These are phyloP conservation scores for Umbellularia californica DNA, from an alignment of 164 flowering plant genomes.

Conservation along the genomic window DNA sequence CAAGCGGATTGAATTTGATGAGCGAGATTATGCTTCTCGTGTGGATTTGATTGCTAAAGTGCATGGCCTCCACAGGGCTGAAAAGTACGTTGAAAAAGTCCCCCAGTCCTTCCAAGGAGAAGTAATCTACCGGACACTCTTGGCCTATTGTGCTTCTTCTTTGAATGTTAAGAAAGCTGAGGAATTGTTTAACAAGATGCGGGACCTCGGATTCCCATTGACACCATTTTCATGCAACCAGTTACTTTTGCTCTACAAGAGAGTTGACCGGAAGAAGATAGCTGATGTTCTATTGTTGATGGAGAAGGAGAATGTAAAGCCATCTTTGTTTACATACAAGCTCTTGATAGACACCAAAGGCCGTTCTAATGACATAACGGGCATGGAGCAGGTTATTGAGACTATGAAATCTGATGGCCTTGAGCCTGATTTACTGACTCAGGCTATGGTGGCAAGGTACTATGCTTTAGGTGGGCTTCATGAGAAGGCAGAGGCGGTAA, in stretches of 20 bases:
- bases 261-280: constrained; percentile 63
- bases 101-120: constrained; percentile 69
- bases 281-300: constrained; percentile 69
- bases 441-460: constrained; percentile 43
- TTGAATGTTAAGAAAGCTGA: constrained; percentile 56
- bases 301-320: constrained; percentile 81
- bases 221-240: constrained; percentile 70
- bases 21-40: constrained; percentile 73
- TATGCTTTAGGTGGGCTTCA: constrained; percentile 45
- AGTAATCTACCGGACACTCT: constrained; percentile 57
- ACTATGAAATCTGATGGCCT: constrained; percentile 73
- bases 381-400: constrained; percentile 75
- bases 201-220: constrained; percentile 48
- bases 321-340: constrained; percentile 51
- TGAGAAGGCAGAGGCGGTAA: constrained; percentile 62
- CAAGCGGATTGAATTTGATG: constrained; percentile 39
- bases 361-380: constrained; percentile 53
- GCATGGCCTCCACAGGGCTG: constrained; percentile 58
- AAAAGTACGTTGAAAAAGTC: constrained; percentile 44
- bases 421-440: constrained; percentile 36
- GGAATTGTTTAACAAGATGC: constrained; percentile 77
- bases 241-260: constrained; percentile 73
- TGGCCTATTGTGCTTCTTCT: constrained; percentile 48
- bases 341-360: constrained; percentile 73
- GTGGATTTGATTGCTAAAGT: constrained; percentile 70